These are phyloP conservation scores for Fraxinus americana DNA, from an alignment of 257 asterid species.

Conservation along the genomic window DNA sequence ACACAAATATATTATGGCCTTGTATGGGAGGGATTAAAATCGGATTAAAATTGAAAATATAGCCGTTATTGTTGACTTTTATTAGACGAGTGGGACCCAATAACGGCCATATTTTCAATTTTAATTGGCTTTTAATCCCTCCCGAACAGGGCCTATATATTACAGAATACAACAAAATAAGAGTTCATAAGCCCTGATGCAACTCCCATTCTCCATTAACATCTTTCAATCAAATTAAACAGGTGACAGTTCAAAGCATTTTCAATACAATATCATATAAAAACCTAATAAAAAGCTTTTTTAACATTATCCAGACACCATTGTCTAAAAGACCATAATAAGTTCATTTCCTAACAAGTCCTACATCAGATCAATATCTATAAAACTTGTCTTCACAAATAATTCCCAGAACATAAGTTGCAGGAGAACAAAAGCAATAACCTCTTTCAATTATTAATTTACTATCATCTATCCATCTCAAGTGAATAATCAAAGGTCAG, in stretches of 20 bases:
- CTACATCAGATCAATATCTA: background rate
- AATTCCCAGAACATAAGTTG: background rate
- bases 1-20: background rate
- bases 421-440: background rate
- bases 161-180: background rate
- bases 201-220: background rate
- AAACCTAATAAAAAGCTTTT: background rate
- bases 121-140: no score
- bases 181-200: background rate
- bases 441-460: background rate
- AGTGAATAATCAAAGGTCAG: slow-evolving; percentile 1
- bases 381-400: background rate
- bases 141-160: no score
- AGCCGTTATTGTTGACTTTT: no score
- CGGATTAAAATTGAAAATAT: no score
- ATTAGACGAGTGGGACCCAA: no score
- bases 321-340: background rate
- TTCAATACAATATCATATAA: background rate
- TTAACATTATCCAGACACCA: background rate
- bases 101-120: no score
- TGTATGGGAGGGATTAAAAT: no score
- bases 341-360: background rate
- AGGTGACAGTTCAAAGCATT: background rate
- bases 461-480: background rate
- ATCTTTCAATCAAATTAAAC: background rate